Evolutionary conservation across 345 rosid species (phyloP).

Genomic region (Eucalyptus cloeziana): DNA sequence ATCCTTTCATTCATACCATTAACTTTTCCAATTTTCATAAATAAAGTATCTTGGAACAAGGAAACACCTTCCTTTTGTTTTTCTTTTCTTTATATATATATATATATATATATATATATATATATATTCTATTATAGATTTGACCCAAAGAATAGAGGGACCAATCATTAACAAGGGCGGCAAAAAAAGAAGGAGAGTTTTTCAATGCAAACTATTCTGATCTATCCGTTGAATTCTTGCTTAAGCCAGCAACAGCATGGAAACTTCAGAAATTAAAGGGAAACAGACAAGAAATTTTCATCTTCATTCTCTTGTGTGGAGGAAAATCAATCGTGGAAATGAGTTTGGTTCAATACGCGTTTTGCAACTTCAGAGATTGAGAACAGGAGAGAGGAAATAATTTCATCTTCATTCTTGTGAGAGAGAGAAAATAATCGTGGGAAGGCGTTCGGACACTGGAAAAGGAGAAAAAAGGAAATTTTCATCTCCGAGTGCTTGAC

Average conservation of each 20-base stretch:
- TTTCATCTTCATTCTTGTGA: neutral
- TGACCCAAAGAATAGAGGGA: neutral
- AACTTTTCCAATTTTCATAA: no score
- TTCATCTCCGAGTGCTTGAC: no score
- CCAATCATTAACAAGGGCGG: neutral
- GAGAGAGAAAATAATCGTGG: neutral
- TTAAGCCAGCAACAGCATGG: neutral
- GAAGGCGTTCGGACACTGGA: neutral
- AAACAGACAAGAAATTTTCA: rapidly evolving
- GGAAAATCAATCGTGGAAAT: no score
- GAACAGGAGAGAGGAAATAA: neutral
- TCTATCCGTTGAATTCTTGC: neutral
- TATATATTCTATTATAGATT: no score
- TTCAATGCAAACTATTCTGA: neutral
- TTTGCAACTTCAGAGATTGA: no score
- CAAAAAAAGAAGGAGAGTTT: neutral
- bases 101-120: no score
- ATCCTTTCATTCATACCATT: neutral
- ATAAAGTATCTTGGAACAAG: neutral
- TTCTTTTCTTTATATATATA: no score
- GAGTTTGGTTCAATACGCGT: no score
- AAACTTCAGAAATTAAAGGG: neutral
- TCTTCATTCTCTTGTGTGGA: neutral
- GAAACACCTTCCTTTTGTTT: no score
- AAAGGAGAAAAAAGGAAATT: neutral